Base-by-base conservation (phyloP, 768 basidiomycete species). In the Dentipellis fragilis region DNA sequence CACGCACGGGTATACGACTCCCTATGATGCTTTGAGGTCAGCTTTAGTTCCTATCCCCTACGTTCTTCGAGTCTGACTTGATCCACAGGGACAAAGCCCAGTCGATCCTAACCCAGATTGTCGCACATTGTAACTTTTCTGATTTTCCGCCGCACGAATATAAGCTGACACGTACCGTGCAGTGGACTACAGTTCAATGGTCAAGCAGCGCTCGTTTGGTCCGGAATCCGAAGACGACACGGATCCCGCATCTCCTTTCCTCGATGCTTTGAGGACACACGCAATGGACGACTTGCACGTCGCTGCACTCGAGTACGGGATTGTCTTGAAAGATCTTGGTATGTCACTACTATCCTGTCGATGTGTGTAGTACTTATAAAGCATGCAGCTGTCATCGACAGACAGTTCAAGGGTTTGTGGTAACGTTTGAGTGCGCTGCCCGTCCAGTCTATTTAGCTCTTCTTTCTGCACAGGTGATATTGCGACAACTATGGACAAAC, bases 281-380 rank as follows among this genome's bases (percentile, higher is more conserved):
- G 90, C 89, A 8, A 88, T 91, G 85, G 90, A 92, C 65, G 89
- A 92, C 55, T 79, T 93, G 73, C 85, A 87, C 55, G 73, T 81
- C 54, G 89, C 87, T 19, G 87, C 89, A 2, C 68, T 87, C 42
- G 89, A 90, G 64, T 92, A 92, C 59, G 90, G 90, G 7, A 93
- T 91, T 51, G 71, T 86, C 37, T 68, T 92, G 50, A 89, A 89
- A 68, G 89, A 92, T 59, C 80, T 91, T 38, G 84, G 83, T 83
- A 61, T 5, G 75, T 64, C 34, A 10, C 17, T 29, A 6, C 51
- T 14, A 35, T 38, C 10, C 14, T 37, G 22, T 14, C 10, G 35
- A 19, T 49, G 10, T n/a, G 29, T 29, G 52, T 21, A 4, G 1
- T 35, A 21, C 38, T 11, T 3, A 19, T n/a, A 10, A n/a, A 35